Percentiles rank a stretch among this genome's conserved stretches.
Evolutionary conservation across 352 stramenopile species (phyloP).

Genomic region (Saprolegnia diclina): DNA sequence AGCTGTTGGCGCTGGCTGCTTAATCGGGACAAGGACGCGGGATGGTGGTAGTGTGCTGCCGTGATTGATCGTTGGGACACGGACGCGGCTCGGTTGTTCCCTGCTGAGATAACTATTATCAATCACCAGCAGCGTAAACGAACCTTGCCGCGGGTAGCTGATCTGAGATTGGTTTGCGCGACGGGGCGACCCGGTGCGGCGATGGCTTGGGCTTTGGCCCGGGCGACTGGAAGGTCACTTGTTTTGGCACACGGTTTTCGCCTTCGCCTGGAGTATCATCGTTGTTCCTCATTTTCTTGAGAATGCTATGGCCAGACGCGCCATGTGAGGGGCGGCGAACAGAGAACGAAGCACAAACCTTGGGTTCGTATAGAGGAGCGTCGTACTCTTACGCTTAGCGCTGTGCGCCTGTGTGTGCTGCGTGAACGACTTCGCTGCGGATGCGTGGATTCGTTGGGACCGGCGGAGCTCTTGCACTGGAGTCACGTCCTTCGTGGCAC

Average conservation of each 20-base stretch:
- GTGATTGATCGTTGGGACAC: no score
- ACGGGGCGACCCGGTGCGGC: background rate
- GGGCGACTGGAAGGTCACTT: background rate
- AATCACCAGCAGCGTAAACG: background rate
- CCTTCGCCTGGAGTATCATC: constrained; percentile 8
- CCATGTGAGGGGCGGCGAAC: no score
- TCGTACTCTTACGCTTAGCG: background rate
- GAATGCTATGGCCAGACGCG: background rate
- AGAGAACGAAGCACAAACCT: background rate
- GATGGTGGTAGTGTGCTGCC: no score
- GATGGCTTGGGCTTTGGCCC: background rate
- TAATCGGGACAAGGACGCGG: no score
- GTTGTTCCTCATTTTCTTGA: constrained; percentile 7
- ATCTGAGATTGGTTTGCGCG: background rate
- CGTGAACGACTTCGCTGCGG: background rate
- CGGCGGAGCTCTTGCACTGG: no score
- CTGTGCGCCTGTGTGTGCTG: constrained; percentile 1
- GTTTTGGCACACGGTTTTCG: constrained; percentile 3
- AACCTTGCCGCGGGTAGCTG: background rate
- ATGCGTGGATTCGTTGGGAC: no score
- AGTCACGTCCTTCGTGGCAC: no score
- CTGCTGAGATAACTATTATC: background rate
- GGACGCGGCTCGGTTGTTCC: background rate
- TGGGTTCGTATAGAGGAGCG: background rate
- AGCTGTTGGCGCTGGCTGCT: no score